Base-by-base conservation (phyloP, 2,329 filamentous ascomycete species). In the Claviceps paspali region DNA sequence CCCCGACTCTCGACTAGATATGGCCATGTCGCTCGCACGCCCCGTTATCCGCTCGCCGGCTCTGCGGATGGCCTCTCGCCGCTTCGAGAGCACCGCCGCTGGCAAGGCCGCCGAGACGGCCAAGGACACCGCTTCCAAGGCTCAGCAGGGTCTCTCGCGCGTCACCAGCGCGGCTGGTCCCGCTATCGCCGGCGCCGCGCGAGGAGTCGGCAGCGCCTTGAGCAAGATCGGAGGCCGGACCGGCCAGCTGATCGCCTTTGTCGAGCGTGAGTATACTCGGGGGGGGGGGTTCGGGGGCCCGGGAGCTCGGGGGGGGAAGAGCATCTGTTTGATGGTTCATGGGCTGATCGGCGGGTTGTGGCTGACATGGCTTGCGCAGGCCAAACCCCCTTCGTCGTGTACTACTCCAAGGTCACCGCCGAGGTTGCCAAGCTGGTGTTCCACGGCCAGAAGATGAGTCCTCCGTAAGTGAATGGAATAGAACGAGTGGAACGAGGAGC, bases 401-500 rank as follows among this genome's bases (percentile, higher is more conserved):
- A 95, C 76, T 98, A 96, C 71, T 78, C 80, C 54, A 82, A 78
- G 60, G 88, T 96, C 56, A 82, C 72, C 52, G 65, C 87, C 47
- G 91, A 98, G 70, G 70, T 96, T 43, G 73, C 73, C 57, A 93
- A 83, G 73, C 72, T 95, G 49, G 76, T 96, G 49, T 85, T 86
- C 68, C 75, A 76, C 52, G 79, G 77, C 60, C 86, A 88, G 64
- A 83, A 82, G 67, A 95, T 98, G 86, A 68, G 72, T 56, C 86
- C 85, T 64, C 91, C 91, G 91, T 98, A 82, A 77, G 87, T 41
- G n/a, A n/a, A n/a, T n/a, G n/a, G n/a, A n/a, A n/a, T n/a, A n/a
- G n/a, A n/a, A n/a, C n/a, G n/a, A n/a, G n/a, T n/a, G n/a, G n/a
- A n/a, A n/a, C n/a, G n/a, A n/a, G n/a, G n/a, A n/a, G n/a, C n/a